Percentiles rank a stretch among this genome's conserved stretches.
phyloP scores from a whole-genome alignment of 148 eudicot genomes.

The Rhododendron mucronatum region DNA sequence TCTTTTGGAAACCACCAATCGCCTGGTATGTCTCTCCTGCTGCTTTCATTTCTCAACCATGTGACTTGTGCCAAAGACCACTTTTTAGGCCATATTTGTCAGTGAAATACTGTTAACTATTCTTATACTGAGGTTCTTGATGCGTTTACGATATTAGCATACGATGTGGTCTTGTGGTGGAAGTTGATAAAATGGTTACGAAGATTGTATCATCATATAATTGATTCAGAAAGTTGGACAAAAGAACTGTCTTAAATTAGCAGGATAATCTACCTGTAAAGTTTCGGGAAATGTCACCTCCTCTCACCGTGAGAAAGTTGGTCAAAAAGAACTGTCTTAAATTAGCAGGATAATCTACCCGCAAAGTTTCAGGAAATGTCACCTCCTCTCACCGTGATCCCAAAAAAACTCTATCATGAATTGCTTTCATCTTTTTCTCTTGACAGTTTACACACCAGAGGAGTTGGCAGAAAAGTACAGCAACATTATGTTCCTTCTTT shows the following conservation, averaged over 20 bases:
- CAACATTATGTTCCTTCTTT: slow-evolving; percentile 69
- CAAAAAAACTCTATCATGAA: no score
- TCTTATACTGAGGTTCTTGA: not conserved
- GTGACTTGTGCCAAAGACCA: not conserved
- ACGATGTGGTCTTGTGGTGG: not conserved
- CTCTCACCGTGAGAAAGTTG: not conserved
- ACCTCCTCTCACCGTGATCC: no score
- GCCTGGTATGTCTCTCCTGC: slow-evolving; percentile 52
- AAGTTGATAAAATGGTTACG: not conserved
- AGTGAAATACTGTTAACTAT: not conserved
- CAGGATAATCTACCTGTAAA: not conserved
- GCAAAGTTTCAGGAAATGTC: not conserved
- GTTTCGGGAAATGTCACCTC: not conserved
- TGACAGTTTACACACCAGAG: slow-evolving; percentile 85
- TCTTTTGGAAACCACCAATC: slow-evolving; percentile 98
- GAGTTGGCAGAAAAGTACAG: slow-evolving; percentile 91
- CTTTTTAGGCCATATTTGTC: not conserved
- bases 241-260: not conserved
- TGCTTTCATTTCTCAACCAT: not conserved
- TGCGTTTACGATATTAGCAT: not conserved
- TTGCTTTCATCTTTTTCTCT: not conserved
- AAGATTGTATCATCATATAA: not conserved
- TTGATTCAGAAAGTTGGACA: not conserved
- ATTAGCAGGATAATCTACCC: not conserved
- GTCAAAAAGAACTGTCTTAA: not conserved